Percentiles rank a stretch among this genome's conserved stretches.
These are phyloP conservation scores for Trypanosoma lewisi DNA, from an alignment of 208 protist genomes.

Conservation along the genomic window DNA sequence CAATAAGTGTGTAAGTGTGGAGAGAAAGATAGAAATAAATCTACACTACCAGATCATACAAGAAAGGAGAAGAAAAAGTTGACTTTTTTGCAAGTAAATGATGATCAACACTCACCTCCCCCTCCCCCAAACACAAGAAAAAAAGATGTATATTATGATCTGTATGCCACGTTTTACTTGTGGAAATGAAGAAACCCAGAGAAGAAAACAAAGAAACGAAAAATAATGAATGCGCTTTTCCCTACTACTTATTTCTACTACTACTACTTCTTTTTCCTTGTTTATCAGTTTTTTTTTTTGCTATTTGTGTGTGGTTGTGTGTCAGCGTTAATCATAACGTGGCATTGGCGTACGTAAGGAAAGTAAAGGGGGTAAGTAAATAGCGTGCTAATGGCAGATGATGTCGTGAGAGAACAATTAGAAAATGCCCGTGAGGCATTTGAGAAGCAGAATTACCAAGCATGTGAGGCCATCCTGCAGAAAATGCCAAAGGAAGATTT, in stretches of 20 bases:
- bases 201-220: too few species aligned
- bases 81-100: too few species aligned
- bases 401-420: constrained; percentile 39
- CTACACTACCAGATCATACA: too few species aligned
- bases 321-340: not conserved
- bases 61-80: too few species aligned
- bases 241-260: too few species aligned
- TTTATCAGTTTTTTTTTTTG: constrained; percentile 2
- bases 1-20: not conserved
- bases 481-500: constrained; percentile 67
- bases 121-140: too few species aligned
- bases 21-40: too few species aligned
- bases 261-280: not conserved
- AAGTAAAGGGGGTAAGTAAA: constrained; percentile 5
- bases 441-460: constrained; percentile 60
- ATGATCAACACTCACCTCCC: too few species aligned
- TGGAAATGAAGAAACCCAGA: too few species aligned
- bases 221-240: too few species aligned
- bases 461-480: constrained; percentile 60
- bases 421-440: constrained; percentile 67
- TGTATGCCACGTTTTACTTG: too few species aligned
- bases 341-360: constrained; percentile 1
- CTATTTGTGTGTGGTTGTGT: not conserved
- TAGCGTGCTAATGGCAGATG: constrained; percentile 22
- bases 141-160: too few species aligned